These are phyloP conservation scores for Pyrus pyrifolia DNA, from an alignment of 306 rosid genomes.

Conservation along the genomic window DNA sequence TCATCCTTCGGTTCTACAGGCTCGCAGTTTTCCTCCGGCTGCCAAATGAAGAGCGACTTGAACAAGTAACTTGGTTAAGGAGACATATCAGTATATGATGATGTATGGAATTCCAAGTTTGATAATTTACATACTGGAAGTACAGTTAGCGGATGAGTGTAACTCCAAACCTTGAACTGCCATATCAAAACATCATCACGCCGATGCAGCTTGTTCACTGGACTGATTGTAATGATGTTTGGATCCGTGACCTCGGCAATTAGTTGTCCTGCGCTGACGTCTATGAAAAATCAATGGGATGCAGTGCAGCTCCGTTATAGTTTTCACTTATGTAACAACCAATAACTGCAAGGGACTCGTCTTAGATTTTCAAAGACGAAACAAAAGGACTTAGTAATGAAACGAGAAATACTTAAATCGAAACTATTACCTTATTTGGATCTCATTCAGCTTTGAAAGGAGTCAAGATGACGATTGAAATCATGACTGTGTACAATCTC, in stretches of 20 bases:
- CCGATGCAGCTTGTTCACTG: constrained; percentile 93
- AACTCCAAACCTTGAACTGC: constrained; percentile 73
- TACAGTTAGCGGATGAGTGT: not conserved
- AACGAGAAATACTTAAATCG: too few relatives aligned
- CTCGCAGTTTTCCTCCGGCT: constrained; percentile 63
- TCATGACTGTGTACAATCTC: too few relatives aligned
- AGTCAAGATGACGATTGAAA: too few relatives aligned
- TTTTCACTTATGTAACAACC: constrained; percentile 96
- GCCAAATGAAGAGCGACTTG: constrained; percentile 92
- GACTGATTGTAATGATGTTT: constrained; percentile 80
- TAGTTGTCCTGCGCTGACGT: constrained; percentile 73
- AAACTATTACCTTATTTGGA: too few relatives aligned
- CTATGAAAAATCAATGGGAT: constrained; percentile 89
- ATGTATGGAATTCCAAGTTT: not conserved
- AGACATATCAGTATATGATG: not conserved
- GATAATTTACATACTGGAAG: not conserved
- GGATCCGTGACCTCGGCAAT: constrained; percentile 94
- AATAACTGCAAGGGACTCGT: not conserved
- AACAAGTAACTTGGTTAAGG: constrained; percentile 2
- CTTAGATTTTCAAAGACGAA: too few relatives aligned
- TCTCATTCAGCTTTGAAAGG: too few relatives aligned
- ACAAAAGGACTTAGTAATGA: too few relatives aligned
- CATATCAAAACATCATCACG: constrained; percentile 69
- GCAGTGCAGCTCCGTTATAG: constrained; percentile 84
- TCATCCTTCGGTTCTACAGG: constrained; percentile 49